phyloP scores from a whole-genome alignment of 1,284 basidiomycete species.

The Malassezia restricta region DNA sequence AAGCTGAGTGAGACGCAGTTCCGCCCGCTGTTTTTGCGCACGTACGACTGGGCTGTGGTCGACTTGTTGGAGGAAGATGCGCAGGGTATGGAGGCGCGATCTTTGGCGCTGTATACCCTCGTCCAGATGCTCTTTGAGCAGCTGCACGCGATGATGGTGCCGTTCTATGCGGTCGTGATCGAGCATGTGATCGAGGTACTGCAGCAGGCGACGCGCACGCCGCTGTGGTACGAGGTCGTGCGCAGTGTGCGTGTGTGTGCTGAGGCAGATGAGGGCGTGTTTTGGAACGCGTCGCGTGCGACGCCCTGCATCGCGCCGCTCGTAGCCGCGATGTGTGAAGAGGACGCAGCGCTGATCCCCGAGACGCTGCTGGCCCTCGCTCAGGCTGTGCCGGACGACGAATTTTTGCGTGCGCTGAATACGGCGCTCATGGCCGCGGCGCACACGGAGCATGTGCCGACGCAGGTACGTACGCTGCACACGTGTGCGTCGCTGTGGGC shows the following conservation, averaged over 20 bases:
- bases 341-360: background rate
- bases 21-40: constrained; percentile 75
- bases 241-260: constrained; percentile 60
- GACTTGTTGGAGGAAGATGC: constrained; percentile 49
- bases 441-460: background rate
- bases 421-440: constrained; percentile 65
- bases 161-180: constrained; percentile 51
- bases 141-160: constrained; percentile 28
- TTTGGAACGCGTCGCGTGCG: constrained; percentile 74
- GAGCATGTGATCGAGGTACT: constrained; percentile 55
- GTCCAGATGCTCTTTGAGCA: constrained; percentile 28
- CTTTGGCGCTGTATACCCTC: constrained; percentile 33
- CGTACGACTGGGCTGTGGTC: constrained; percentile 88
- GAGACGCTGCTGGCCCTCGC: constrained; percentile 53
- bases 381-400: constrained; percentile 53
- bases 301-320: constrained; percentile 55
- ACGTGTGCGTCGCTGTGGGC: constrained; percentile 65
- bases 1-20: constrained; percentile 89
- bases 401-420: constrained; percentile 66
- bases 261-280: constrained; percentile 68
- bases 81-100: constrained; percentile 25
- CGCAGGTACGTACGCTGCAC: constrained; percentile 55
- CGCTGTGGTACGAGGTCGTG: constrained; percentile 60
- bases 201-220: constrained; percentile 29
- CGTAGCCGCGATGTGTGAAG: constrained; percentile 54